Evolutionary conservation across 2,329 filamentous ascomycete species (phyloP).

Genomic region (Ilyonectria sp.): DNA sequence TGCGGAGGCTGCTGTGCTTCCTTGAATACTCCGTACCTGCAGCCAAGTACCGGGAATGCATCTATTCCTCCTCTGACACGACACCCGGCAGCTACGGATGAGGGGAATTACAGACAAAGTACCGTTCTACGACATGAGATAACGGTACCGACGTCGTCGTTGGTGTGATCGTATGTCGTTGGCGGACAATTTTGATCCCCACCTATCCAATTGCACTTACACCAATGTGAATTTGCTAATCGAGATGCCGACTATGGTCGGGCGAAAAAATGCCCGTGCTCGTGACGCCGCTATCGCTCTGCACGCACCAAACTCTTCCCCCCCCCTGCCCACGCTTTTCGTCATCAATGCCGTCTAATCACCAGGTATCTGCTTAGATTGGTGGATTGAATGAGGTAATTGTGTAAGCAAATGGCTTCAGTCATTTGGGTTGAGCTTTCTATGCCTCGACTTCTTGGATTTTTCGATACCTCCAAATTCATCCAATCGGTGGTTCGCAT

Average conservation of each 20-base stretch:
- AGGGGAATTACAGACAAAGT: too few relatives aligned
- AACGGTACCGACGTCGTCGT: background rate
- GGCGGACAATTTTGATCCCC: background rate
- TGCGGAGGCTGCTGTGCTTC: background rate
- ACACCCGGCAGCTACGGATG: too few relatives aligned
- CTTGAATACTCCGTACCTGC: background rate
- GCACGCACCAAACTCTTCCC: background rate
- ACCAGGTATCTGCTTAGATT: too few relatives aligned
- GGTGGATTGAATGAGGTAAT: too few relatives aligned
- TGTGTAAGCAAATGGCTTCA: too few relatives aligned
- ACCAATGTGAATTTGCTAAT: constrained; percentile 8
- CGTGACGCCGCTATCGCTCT: constrained; percentile 2
- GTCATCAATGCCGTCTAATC: background rate
- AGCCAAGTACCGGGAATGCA: background rate
- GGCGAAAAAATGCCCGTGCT: background rate
- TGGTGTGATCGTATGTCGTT: background rate
- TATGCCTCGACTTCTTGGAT: too few relatives aligned
- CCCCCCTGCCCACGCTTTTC: background rate
- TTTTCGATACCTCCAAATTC: too few relatives aligned
- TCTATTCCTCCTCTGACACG: too few relatives aligned
- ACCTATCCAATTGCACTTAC: constrained; percentile 20
- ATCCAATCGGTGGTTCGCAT: too few relatives aligned
- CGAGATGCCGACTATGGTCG: constrained; percentile 20
- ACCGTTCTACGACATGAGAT: background rate
- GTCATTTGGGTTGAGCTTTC: too few relatives aligned